These are phyloP conservation scores for Aquanectria penicillioides DNA, from an alignment of 2,329 filamentous ascomycete genomes.

Conservation along the genomic window DNA sequence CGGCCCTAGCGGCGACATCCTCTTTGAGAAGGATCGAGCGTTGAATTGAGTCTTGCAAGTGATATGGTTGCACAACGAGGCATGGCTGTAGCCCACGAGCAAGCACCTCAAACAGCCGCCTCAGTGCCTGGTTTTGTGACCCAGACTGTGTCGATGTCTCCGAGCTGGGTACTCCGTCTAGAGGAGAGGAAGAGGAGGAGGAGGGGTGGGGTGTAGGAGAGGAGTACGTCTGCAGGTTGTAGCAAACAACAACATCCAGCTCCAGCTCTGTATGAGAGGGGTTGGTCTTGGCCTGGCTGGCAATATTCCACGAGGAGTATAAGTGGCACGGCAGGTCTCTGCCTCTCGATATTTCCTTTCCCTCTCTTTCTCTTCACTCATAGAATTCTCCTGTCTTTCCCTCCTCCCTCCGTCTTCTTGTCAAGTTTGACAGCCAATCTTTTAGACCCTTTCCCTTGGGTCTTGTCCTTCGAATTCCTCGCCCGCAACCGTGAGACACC, in stretches of 20 bases:
- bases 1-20: background rate
- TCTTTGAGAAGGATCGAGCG: constrained; percentile 4
- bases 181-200: constrained; percentile 23
- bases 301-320: constrained; percentile 30
- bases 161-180: constrained; percentile 14
- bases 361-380: constrained; percentile 10
- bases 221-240: no score
- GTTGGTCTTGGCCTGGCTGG: no score
- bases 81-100: constrained; percentile 21
- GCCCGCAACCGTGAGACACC: background rate
- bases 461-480: background rate
- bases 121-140: constrained; percentile 28
- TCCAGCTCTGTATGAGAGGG: no score
- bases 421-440: no score
- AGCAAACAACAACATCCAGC: no score
- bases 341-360: constrained; percentile 20
- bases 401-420: background rate
- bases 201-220: background rate
- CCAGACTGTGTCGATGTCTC: constrained; percentile 15
- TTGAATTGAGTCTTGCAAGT: constrained; percentile 29
- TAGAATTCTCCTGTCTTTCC: background rate
- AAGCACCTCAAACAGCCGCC: constrained; percentile 18
- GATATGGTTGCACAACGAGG: constrained; percentile 38
- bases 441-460: no score
- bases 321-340: constrained; percentile 36